Evolutionary conservation across 1,139 yeast genomes (phyloP), one percentile per base, ranked within the genome.

Genomic region (Candida glucosophila): DNA sequence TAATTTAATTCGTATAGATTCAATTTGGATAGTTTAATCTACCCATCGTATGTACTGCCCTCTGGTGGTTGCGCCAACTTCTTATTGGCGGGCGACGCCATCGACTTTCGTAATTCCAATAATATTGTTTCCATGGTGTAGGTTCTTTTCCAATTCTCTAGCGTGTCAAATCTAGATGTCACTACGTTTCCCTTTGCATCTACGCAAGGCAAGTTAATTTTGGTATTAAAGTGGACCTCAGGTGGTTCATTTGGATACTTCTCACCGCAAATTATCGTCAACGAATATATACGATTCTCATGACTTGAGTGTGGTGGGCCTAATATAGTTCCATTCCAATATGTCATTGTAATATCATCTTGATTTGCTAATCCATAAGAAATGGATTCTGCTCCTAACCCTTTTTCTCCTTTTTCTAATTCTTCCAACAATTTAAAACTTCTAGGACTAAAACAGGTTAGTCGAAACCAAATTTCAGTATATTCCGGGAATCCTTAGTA

Each of bases 301-400:
- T 88, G 96, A 15, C 73, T 71, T 25, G 93, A 78, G 44, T 88
- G 96, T 18, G 98, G 98, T 4, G 98, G 98, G 0, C 98, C 99
- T 37, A 90, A 64, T 26, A 88, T 86, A 16, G 97, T 88, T 3
- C 95, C 97, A 49, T 86, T 88, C 97, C 97, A 88, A 43, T 77
- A 60, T 5, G 94, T 80, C 92, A 88, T 82, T 35, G 88, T 67
- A 39, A 85, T 82, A 50, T 88, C 97, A 42, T 82, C 95, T 39
- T 81, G 77, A 45, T 81, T 88, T 20, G 85, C 75, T 28, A 88
- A 66, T 0, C 97, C 97, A 43, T 88, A 85, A 12, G 97, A 88
- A 51, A 95, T 88, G 14, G 95, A 81, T 52, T 92, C 97, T 18
- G 96, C 92, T 15, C 98, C 97, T 28, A 83, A 66, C 10, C 98